A percentile compares a stretch with the other conserved stretches of the same genome.
Evolutionary conservation across 2,329 filamentous ascomycete genomes (phyloP).

Genomic region (Aspergillus sojae): DNA sequence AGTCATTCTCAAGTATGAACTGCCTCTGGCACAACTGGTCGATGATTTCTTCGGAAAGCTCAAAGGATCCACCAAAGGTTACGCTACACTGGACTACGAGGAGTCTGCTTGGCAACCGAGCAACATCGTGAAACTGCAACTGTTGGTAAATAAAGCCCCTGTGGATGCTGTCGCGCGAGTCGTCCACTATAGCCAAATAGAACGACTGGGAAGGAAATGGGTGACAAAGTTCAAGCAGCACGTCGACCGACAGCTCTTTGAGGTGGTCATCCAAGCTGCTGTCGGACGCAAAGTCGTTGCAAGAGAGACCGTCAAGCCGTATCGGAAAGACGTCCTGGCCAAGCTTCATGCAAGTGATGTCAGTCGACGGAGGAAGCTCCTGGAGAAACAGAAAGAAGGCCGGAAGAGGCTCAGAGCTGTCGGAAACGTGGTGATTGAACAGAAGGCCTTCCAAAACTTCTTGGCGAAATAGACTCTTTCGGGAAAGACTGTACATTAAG

Average conservation of each 20-base stretch:
- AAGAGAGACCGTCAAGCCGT: slow-evolving; percentile 92
- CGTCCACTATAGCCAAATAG: slow-evolving; percentile 78
- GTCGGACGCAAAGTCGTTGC: slow-evolving; percentile 82
- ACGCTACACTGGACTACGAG: slow-evolving; percentile 95
- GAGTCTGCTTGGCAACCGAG: slow-evolving; percentile 84
- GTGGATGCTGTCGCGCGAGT: slow-evolving; percentile 95
- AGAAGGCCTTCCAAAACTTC: slow-evolving; percentile 93
- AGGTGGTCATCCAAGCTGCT: slow-evolving; percentile 91
- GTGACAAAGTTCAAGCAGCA: slow-evolving; percentile 96
- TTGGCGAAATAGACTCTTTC: slow-evolving; percentile 66
- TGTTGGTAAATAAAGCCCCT: slow-evolving; percentile 89
- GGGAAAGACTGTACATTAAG: background rate
- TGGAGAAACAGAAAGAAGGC: slow-evolving; percentile 97
- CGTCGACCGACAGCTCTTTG: slow-evolving; percentile 95
- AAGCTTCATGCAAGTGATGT: slow-evolving; percentile 94
- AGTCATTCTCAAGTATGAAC: slow-evolving; percentile 89
- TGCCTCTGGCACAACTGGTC: slow-evolving; percentile 86
- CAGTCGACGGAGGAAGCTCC: slow-evolving; percentile 75
- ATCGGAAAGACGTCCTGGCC: slow-evolving; percentile 89
- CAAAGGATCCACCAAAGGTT: slow-evolving; percentile 91
- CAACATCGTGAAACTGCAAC: slow-evolving; percentile 82
- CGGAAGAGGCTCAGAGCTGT: slow-evolving; percentile 76
- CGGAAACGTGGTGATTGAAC: slow-evolving; percentile 94
- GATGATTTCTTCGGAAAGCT: slow-evolving; percentile 97
- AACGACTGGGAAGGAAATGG: slow-evolving; percentile 81